A percentile compares a stretch with the other conserved stretches of the same genome.
phyloP scores from a whole-genome alignment of 129 eudicot genomes.

The Flaveria robusta region DNA sequence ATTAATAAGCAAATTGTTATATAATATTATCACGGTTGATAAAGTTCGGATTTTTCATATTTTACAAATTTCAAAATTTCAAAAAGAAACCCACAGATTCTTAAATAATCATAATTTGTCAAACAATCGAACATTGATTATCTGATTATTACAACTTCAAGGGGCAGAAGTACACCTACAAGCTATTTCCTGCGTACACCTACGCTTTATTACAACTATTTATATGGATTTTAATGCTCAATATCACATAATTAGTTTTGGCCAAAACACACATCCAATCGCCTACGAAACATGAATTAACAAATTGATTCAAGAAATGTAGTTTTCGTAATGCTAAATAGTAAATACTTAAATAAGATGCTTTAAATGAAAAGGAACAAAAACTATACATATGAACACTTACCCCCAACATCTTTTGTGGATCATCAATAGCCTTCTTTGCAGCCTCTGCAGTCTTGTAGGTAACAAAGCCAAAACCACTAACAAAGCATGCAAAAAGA shows the following conservation, averaged over 20 bases:
- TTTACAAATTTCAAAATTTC: not conserved
- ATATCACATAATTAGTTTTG: not conserved
- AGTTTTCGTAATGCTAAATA: not conserved
- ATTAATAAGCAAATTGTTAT: not conserved
- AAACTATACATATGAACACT: constrained; percentile 5
- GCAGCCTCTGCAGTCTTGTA: constrained; percentile 70
- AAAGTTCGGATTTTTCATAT: not conserved
- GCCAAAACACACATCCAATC: not conserved
- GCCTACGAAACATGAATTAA: not conserved
- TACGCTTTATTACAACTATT: not conserved
- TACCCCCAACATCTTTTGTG: constrained; percentile 71
- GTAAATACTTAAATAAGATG: not conserved
- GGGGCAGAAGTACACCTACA: not conserved
- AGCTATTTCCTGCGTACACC: not conserved
- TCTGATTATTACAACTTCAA: not conserved
- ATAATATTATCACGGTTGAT: not conserved
- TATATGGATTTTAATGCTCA: not conserved
- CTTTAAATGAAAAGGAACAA: not conserved
- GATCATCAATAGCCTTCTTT: constrained; percentile 69
- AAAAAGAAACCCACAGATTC: not conserved
- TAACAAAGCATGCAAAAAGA: constrained; percentile 27
- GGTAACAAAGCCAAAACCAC: constrained; percentile 83
- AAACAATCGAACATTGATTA: not conserved
- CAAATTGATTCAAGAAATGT: not conserved
- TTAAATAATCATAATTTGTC: not conserved